These are phyloP conservation scores for Perkinsus olseni DNA, from an alignment of 169 alveolate genomes.

Conservation along the genomic window DNA sequence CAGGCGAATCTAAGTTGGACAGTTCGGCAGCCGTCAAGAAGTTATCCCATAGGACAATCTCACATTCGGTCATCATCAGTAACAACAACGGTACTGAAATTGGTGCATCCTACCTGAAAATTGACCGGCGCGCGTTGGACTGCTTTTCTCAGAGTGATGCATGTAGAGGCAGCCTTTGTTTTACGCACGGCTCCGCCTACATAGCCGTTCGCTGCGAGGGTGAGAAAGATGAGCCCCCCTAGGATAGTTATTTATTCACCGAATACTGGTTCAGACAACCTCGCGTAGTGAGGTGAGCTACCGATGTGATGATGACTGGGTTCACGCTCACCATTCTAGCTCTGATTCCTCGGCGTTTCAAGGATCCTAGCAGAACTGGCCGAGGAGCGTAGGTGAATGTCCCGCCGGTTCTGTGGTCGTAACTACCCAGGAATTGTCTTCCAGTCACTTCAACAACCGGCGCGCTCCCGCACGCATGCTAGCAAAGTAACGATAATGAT, in stretches of 20 bases:
- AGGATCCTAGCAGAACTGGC: not conserved
- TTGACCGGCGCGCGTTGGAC: not conserved
- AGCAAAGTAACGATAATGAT: not conserved
- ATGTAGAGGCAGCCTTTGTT: not conserved
- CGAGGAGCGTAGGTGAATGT: not conserved
- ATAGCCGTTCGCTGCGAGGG: too few species aligned
- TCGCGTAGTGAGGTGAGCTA: not conserved
- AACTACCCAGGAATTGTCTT: not conserved
- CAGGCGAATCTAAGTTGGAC: not conserved
- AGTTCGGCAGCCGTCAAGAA: not conserved
- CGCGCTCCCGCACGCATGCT: too few species aligned
- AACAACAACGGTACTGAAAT: not conserved
- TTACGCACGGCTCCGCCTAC: not conserved
- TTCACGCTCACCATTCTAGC: not conserved
- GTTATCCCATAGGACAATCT: not conserved
- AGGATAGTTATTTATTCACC: not conserved
- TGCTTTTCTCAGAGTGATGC: not conserved
- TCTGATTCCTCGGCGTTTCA: not conserved
- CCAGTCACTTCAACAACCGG: not conserved
- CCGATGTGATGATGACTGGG: not conserved
- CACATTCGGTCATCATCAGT: not conserved
- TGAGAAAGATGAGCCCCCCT: too few species aligned
- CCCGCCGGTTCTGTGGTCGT: not conserved
- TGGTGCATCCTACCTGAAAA: not conserved
- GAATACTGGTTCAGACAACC: not conserved